Conservation (phyloP, 257 asterid genomes). For the Solanum arcanum region DNA sequence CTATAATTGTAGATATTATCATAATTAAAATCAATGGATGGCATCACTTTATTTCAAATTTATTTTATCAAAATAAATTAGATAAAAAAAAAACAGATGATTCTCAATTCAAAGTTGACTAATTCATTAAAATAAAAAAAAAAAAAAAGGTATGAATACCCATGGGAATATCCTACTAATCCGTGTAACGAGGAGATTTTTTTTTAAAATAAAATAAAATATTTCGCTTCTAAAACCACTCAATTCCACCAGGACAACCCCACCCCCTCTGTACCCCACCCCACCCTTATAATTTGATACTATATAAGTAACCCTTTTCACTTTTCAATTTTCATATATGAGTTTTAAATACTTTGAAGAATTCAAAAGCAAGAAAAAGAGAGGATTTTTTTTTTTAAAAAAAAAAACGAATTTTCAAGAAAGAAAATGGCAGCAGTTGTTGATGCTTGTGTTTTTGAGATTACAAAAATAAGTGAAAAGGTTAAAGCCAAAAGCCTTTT, state of each 20-base stretch:
- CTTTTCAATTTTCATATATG: background rate
- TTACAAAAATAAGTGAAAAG: conserved; percentile 41
- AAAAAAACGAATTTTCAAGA: background rate
- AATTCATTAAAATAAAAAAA: too few relatives aligned
- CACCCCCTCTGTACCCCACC: background rate
- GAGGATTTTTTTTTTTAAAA: background rate
- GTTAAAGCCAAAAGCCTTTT: conserved; percentile 33
- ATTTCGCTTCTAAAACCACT: background rate
- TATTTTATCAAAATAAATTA: too few relatives aligned
- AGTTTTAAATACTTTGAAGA: background rate
- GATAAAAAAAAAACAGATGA: too few relatives aligned
- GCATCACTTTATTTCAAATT: too few relatives aligned
- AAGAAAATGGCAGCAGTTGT: conserved; percentile 41
- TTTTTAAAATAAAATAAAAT: background rate
- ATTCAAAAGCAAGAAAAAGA: background rate
- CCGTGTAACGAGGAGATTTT: background rate
- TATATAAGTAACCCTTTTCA: background rate
- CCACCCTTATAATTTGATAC: background rate
- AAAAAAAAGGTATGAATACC: background rate
- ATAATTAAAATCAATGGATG: too few relatives aligned
- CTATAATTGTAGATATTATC: too few relatives aligned
- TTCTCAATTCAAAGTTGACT: too few relatives aligned
- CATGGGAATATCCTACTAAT: conserved; percentile 21
- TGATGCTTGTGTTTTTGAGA: conserved; percentile 44
- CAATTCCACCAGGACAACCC: background rate